phyloP scores from a whole-genome alignment of 2,329 filamentous ascomycete genomes.

The Aureobasidium melanogenum region DNA sequence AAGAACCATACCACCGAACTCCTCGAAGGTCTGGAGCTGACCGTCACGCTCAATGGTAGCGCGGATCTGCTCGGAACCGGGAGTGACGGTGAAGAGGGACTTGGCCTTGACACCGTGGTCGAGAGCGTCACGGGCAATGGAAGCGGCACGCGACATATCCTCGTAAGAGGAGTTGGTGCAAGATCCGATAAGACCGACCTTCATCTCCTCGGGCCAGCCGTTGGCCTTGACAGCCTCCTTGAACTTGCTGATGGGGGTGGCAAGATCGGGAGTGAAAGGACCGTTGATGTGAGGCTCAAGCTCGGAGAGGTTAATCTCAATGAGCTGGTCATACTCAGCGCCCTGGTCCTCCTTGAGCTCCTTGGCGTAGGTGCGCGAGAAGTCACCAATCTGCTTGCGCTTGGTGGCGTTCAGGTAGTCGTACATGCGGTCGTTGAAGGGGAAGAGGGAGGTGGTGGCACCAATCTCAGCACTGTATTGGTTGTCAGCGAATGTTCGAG shows the following conservation, averaged over 20 bases:
- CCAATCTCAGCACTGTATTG: constrained; percentile 54
- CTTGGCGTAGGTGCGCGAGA: constrained; percentile 71
- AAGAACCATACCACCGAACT: constrained; percentile 88
- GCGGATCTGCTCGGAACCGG: constrained; percentile 93
- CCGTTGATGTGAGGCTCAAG: constrained; percentile 98
- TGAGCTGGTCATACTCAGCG: constrained; percentile 88
- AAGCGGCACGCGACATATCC: constrained; percentile 90
- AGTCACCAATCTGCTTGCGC: constrained; percentile 83
- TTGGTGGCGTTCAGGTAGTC: constrained; percentile 91
- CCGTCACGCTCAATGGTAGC: constrained; percentile 87
- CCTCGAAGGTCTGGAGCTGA: constrained; percentile 88
- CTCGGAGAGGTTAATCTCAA: constrained; percentile 90
- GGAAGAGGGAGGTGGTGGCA: constrained; percentile 89
- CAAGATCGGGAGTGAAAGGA: constrained; percentile 96
- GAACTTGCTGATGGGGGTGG: constrained; percentile 96
- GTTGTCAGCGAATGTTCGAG: constrained; percentile 1
- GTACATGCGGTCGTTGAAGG: constrained; percentile 97
- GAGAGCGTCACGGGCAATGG: constrained; percentile 84
- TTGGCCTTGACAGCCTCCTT: constrained; percentile 89
- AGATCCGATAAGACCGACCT: constrained; percentile 93
- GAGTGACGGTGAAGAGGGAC: constrained; percentile 86
- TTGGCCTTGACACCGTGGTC: constrained; percentile 91
- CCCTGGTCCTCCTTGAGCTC: constrained; percentile 83
- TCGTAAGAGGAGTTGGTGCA: constrained; percentile 89
- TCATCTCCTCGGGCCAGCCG: constrained; percentile 92